Percentiles rank a stretch among this genome's conserved stretches.
These are phyloP conservation scores for Lepidium sativum DNA, from an alignment of 345 rosid genomes.

Conservation along the genomic window DNA sequence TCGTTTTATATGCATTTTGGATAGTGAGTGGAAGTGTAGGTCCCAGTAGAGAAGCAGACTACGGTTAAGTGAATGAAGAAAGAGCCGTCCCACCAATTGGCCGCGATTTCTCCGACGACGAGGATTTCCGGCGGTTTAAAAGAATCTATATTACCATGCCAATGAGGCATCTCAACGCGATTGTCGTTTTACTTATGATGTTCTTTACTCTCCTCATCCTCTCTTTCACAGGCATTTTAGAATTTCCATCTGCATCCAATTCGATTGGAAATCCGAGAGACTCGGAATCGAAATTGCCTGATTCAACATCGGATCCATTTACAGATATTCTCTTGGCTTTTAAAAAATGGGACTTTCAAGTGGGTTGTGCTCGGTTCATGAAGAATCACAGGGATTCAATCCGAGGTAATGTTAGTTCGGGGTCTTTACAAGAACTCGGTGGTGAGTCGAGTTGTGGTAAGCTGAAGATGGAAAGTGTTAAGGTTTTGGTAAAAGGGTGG, in stretches of 20 bases:
- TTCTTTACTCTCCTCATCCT: conserved; percentile 56
- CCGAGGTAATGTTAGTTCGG: conserved; percentile 34
- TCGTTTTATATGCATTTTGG: background rate
- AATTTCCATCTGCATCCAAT: conserved; percentile 52
- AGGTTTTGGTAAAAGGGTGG: conserved; percentile 85
- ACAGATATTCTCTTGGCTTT: conserved; percentile 45
- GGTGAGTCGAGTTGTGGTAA: conserved; percentile 38
- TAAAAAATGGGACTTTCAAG: conserved; percentile 64
- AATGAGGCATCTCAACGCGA: conserved; percentile 48
- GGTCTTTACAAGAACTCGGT: conserved; percentile 43
- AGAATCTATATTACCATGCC: conserved; percentile 33
- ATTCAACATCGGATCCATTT: conserved; percentile 46
- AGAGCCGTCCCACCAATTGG: background rate
- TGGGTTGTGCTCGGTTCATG: conserved; percentile 71
- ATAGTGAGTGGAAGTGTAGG: background rate
- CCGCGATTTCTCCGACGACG: conserved; percentile 21
- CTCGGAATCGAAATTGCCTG: background rate
- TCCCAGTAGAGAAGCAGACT: conserved; percentile 7
- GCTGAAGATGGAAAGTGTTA: conserved; percentile 56
- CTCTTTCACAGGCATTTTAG: conserved; percentile 66
- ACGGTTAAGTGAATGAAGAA: conserved; percentile 11
- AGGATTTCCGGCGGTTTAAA: conserved; percentile 7
- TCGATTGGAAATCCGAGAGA: conserved; percentile 20
- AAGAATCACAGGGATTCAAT: conserved; percentile 32
- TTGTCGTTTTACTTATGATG: conserved; percentile 44